Evolutionary conservation across 176 grass and related monocot species (phyloP).

Genomic region (Eremochloa ophiuroides): DNA sequence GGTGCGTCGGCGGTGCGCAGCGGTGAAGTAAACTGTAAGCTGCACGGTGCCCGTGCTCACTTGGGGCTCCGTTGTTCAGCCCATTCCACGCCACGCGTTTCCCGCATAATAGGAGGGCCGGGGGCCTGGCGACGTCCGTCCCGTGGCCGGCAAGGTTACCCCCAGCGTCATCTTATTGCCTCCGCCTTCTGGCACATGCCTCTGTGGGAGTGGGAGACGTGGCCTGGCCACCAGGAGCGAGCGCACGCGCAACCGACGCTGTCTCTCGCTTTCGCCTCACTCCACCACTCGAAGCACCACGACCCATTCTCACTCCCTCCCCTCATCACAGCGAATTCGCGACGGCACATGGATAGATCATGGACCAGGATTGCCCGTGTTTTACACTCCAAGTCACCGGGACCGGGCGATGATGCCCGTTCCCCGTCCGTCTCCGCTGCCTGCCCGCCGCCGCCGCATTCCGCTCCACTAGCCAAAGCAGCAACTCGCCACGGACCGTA

Average conservation of each 20-base stretch:
- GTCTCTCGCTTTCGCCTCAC: conserved; percentile 4
- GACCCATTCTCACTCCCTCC: neutral
- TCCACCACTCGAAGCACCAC: neutral
- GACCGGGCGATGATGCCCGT: neutral
- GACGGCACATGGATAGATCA: neutral
- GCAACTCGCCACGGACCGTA: neutral
- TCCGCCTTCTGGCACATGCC: conserved; percentile 9
- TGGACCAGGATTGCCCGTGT: neutral
- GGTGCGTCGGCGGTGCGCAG: neutral
- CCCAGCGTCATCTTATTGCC: neutral
- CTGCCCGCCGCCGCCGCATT: neutral
- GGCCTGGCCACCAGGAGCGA: neutral
- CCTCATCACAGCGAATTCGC: neutral
- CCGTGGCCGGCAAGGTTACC: neutral
- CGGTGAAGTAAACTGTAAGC: neutral
- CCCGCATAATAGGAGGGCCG: neutral
- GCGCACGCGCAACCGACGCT: conserved; percentile 14
- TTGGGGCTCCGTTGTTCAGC: neutral
- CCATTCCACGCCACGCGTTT: neutral
- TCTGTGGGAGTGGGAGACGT: neutral
- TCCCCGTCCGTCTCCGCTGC: neutral
- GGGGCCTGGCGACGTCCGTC: neutral
- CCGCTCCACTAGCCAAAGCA: neutral
- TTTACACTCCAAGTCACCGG: conserved; percentile 30
- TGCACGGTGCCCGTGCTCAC: neutral